Evolutionary conservation across 495 filamentous ascomycete species (phyloP), one percentile per base, ranked within the genome.

Genomic region (Cudoniella acicularis): DNA sequence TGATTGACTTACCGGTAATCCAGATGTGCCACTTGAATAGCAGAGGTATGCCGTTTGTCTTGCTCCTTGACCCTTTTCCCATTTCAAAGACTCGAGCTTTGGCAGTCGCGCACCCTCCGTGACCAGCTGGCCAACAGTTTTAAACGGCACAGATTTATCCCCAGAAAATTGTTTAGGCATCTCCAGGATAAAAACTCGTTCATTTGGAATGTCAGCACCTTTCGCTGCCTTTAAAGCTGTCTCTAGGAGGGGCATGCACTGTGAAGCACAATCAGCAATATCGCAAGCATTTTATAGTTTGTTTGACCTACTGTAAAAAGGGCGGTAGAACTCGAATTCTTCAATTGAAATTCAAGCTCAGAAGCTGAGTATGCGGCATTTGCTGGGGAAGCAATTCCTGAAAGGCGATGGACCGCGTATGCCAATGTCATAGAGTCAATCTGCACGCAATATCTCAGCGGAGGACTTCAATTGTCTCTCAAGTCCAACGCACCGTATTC

Each of bases 21-120:
- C 91, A 30, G 90, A 94, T 11, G 91, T 96, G 18, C 91, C 91
- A 70, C 87, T 91, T 0, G 90, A 94, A 70, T 92, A 96, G 77
- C 91, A 96, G 23, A 96, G 75, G 69, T 90, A 96, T 0, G 91
- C 91, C 11, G 83, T 83, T 52, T 89, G 87, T 36, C 84, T 83
- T 20, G 83, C 83, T 9, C 88, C 90, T 60, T 95, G 87, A 1
- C 91, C 91, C 54, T 84, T 79, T 6, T 73, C 63, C 90, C 89
- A 96, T 52, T 73, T 77, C 63, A 92, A 68, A 6, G 76, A 75
- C 57, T 90, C 88, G 8, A 92, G 66, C 8, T 79, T 70, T 0
- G 85, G 83, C 2, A 87, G 74, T 10, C 79, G 76, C 20, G 72
- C 74, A n/a, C 91, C 91, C 16, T 83, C 75, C 2, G 80, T 68